Evolutionary conservation across 345 rosid species (phyloP), one percentile per base, ranked within the genome.

Genomic region (Salix viminalis): DNA sequence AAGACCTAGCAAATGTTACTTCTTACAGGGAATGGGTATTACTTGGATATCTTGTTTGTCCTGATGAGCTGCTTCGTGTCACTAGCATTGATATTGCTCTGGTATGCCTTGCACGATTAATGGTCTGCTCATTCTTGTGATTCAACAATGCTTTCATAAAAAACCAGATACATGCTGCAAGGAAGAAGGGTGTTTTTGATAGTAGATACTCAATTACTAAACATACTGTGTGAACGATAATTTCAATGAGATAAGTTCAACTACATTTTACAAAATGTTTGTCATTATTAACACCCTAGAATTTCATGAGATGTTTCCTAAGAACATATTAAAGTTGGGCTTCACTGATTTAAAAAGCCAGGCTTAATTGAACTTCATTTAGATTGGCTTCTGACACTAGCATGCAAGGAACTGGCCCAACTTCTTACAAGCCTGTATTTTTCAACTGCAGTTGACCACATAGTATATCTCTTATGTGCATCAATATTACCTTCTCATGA

Each of bases 1-100:
- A 93, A 84, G 99, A 96, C 88, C 92, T 96, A 65, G 96, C 99
- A 79, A 91, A 96, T 90, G 97, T 93, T 81, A 93, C 99, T 80
- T 90, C 94, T 72, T 93, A 96, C 77, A 85, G 96, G 81, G 97
- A 96, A 76, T 96, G 99, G 99, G 98, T 96, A 79, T 87, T 96
- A 69, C 89, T 93, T 84, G 97, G 99, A 56, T 93, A 96, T 87
- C 98, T 93, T 76, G 99, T 96, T 82, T 96, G 99, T 79, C 99
- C 99, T 36, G 97, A 96, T 79, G 99, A 96, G 86, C 90, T 96
- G 79, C 98, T 93, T 82, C 98, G 94, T 64, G 99, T 92, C 79
- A 96, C 98, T 66, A 93, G 99, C 90, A 92, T 96, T 75, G 99
- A 96, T 86, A 92, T 96, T 75, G 97, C 98, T 75, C 78, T 93